Percentiles rank a stretch among this genome's conserved stretches.
These are phyloP conservation scores for Salix purpurea DNA, from an alignment of 345 rosid species.

Conservation along the genomic window DNA sequence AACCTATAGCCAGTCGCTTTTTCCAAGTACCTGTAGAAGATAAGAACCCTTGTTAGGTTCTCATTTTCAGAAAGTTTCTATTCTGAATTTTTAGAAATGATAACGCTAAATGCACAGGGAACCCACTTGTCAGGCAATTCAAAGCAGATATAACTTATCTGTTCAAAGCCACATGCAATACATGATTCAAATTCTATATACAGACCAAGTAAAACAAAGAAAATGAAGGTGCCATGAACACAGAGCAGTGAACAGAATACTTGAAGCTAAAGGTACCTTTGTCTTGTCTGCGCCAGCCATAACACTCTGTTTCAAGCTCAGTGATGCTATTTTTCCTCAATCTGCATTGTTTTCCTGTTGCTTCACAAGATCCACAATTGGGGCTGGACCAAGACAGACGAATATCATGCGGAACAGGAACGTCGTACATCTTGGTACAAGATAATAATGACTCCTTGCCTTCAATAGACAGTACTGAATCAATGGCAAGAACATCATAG, in stretches of 20 bases:
- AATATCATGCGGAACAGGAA: background rate
- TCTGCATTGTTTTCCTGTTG: background rate
- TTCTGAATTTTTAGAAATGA: background rate
- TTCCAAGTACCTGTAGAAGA: background rate
- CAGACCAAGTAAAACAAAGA: too few relatives aligned
- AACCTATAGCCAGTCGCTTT: background rate
- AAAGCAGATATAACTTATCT: background rate
- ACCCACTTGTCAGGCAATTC: background rate
- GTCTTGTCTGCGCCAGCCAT: too few relatives aligned
- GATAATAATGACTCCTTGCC: too few relatives aligned
- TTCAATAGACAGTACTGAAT: too few relatives aligned
- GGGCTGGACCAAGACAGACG: background rate
- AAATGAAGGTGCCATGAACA: too few relatives aligned
- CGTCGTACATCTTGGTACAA: background rate
- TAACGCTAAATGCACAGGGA: background rate
- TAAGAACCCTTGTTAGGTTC: too few relatives aligned
- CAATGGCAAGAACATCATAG: constrained; percentile 2
- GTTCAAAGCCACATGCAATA: background rate
- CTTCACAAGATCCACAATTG: background rate
- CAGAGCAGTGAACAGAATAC: too few relatives aligned
- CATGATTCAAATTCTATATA: background rate
- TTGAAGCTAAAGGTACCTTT: background rate
- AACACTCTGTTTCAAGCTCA: background rate
- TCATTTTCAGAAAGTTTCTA: background rate
- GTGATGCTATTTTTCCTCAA: background rate